Conservation (phyloP, 2,329 filamentous ascomycete genomes). For the Fusarium scirpi region DNA sequence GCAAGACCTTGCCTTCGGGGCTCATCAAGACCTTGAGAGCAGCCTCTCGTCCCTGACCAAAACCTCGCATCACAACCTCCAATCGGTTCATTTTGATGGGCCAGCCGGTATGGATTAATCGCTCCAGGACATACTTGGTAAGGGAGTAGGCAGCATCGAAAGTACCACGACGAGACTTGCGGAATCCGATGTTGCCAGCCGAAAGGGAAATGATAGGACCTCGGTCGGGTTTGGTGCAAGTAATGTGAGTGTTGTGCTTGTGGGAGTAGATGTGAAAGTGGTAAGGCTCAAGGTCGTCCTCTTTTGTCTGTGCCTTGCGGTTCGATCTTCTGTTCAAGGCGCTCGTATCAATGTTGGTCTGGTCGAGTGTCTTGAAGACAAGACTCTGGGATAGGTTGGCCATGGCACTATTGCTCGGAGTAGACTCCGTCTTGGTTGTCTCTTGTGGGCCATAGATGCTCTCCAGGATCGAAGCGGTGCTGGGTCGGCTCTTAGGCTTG, state of each 20-base stretch:
- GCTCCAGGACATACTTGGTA: slow-evolving; percentile 82
- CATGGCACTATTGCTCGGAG: slow-evolving; percentile 49
- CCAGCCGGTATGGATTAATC: slow-evolving; percentile 85
- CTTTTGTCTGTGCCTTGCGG: slow-evolving; percentile 45
- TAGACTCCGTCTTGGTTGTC: slow-evolving; percentile 23
- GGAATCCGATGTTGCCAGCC: slow-evolving; percentile 91
- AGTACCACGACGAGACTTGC: slow-evolving; percentile 79
- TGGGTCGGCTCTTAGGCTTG: slow-evolving; percentile 44
- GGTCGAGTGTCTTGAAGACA: slow-evolving; percentile 55
- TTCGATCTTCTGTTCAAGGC: slow-evolving; percentile 43
- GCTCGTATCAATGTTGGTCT: slow-evolving; percentile 51
- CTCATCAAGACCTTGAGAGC: slow-evolving; percentile 90
- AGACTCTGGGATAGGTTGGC: slow-evolving; percentile 53
- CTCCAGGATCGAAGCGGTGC: slow-evolving; percentile 50
- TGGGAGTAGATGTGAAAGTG: slow-evolving; percentile 88
- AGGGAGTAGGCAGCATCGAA: slow-evolving; percentile 96
- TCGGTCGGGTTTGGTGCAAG: slow-evolving; percentile 84
- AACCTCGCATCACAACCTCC: slow-evolving; percentile 86
- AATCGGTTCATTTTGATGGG: slow-evolving; percentile 79
- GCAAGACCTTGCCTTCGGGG: slow-evolving; percentile 81
- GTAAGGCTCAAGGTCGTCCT: slow-evolving; percentile 71
- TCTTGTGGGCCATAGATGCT: slow-evolving; percentile 51
- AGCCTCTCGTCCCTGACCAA: slow-evolving; percentile 88
- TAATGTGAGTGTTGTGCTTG: slow-evolving; percentile 97
- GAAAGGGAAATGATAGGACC: slow-evolving; percentile 84